Base-by-base conservation (phyloP, 164 flowering plant species). In the Umbilicus rupestris region DNA sequence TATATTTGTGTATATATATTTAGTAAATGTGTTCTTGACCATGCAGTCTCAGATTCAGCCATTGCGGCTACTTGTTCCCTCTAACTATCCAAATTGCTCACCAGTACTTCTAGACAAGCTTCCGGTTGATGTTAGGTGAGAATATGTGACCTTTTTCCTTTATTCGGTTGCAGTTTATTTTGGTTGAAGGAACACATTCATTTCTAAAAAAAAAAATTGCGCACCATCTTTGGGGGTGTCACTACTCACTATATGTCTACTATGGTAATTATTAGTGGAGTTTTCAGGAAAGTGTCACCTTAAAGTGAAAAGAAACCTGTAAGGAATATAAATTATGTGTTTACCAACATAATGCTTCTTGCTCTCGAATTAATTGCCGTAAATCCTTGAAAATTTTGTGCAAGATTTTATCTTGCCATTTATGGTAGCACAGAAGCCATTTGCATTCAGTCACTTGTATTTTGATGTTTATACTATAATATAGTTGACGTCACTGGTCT, bases 41-140 rank as follows among this genome's bases (percentile, higher is more conserved):
- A n/a, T 87, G 84, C 88, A 91, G 99, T 83, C 90, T 22, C 95
- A 87, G 47, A 89, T 91, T 78, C 86, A 78, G 72, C 96, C 96
- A 3, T 57, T 91, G 62, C 73, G 87, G 45, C 71, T 94, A 82
- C 90, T 94, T 3, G 79, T 94, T 69, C 99, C 99, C 19, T 29
- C 78, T 45, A 82, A 81, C 75, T 94, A 94, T 77, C 99, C 97
- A 30, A 87, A 72, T 73, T 85, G 86, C 77, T 91, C 95, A 3
- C 99, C 96, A 2, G 73, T 84, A 66, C 79, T 94, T 12, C 65
- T 91, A 59, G 97, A 91, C 81, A 94, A 85, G 75, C 78, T 89
- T 64, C 93, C 95, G 1, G 84, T 79, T 65, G 96, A 88, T 77
- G 73, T 78, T 76, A 85, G 93, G 98, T 91, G 66, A 79, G 74